Evolutionary conservation across 176 grass and related monocot species (phyloP).

Genomic region (Musa beccarii): DNA sequence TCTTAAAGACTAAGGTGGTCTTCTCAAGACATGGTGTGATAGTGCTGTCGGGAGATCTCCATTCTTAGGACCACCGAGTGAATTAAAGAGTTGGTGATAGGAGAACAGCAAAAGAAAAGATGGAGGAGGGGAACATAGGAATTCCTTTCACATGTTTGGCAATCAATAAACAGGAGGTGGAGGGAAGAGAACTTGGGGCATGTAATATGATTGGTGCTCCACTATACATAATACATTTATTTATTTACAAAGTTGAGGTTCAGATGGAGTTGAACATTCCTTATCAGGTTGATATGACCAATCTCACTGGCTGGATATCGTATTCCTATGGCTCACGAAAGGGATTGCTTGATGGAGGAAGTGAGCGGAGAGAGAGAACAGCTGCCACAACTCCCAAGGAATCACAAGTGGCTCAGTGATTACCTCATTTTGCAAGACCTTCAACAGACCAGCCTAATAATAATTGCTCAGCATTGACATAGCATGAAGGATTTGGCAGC

Average conservation of each 20-base stretch:
- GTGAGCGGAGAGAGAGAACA: not conserved
- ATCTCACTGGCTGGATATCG: not conserved
- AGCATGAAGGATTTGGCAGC: no score
- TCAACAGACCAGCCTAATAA: no score
- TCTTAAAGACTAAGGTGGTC: conserved; percentile 12
- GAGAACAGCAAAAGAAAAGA: not conserved
- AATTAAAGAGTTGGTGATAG: not conserved
- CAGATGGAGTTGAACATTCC: not conserved
- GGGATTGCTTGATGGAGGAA: not conserved
- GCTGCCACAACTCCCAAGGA: not conserved
- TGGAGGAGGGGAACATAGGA: no score
- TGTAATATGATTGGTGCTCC: not conserved
- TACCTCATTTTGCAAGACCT: no score
- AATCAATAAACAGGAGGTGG: not conserved
- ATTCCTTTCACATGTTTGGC: not conserved
- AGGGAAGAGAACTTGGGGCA: no score
- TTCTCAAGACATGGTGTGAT: conserved; percentile 16
- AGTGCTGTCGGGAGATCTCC: conserved; percentile 15
- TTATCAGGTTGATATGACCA: not conserved
- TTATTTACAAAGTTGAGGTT: not conserved
- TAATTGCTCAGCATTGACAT: no score
- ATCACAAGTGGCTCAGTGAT: not conserved
- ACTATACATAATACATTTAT: not conserved
- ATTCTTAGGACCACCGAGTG: conserved; percentile 6
- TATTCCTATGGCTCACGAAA: not conserved